Percentiles rank a stretch among this genome's conserved stretches.
Evolutionary conservation across 2,329 filamentous ascomycete genomes (phyloP).

Genomic region (Cercospora beticola): DNA sequence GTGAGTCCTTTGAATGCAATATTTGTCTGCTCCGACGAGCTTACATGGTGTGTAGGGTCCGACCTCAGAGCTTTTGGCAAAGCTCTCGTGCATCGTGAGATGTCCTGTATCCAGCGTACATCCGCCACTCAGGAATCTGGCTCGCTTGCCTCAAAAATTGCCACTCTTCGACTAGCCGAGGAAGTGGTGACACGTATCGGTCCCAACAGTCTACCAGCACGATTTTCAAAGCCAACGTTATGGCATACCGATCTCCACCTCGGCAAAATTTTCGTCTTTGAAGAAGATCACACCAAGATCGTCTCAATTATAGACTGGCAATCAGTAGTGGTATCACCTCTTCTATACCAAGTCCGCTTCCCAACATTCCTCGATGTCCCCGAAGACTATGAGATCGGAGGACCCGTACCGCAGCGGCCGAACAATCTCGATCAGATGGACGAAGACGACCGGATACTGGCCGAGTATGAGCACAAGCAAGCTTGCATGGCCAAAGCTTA

Average conservation of each 20-base stretch:
- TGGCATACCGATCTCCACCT: conserved; percentile 15
- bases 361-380: conserved; percentile 14
- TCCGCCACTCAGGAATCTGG: neutral
- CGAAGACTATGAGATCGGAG: conserved; percentile 12
- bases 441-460: conserved; percentile 8
- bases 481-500: conserved; percentile 13
- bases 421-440: conserved; percentile 9
- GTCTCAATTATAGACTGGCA: conserved; percentile 17
- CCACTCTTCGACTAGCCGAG: neutral
- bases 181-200: neutral
- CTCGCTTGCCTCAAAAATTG: neutral
- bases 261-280: conserved; percentile 13
- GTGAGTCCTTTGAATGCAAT: neutral
- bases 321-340: neutral
- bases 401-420: conserved; percentile 1
- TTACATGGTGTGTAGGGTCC: neutral
- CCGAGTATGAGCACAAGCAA: conserved; percentile 9
- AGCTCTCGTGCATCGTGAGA: neutral
- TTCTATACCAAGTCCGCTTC: conserved; percentile 13
- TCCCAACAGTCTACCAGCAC: conserved; percentile 7
- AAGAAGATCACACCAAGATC: conserved; percentile 12
- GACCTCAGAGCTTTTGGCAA: neutral
- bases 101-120: neutral
- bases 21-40: neutral
- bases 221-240: conserved; percentile 5